Conservation (phyloP, 768 basidiomycete species). For the Pleurotus ostreatus region DNA sequence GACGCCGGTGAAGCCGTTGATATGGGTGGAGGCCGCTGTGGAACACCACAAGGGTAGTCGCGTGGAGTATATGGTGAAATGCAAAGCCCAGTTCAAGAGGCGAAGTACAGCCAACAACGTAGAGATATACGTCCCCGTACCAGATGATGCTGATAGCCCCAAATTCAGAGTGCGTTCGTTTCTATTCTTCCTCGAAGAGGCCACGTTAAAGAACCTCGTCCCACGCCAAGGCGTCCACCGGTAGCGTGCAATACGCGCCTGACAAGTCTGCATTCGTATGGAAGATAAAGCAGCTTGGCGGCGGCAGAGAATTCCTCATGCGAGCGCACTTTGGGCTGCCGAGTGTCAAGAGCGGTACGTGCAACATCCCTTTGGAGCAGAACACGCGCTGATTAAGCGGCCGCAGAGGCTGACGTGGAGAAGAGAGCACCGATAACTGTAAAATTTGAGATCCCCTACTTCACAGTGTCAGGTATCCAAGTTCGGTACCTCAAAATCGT, state of each 20-base stretch:
- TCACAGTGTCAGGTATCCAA: constrained; percentile 96
- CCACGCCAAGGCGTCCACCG: constrained; percentile 75
- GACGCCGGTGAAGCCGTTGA: constrained; percentile 92
- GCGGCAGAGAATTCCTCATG: constrained; percentile 96
- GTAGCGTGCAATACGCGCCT: constrained; percentile 93
- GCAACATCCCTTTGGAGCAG: background rate
- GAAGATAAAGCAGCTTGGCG: constrained; percentile 98
- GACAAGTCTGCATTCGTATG: constrained; percentile 98
- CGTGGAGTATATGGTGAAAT: constrained; percentile 95
- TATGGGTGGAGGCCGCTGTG: constrained; percentile 96
- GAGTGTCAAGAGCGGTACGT: constrained; percentile 84
- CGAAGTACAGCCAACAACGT: constrained; percentile 97
- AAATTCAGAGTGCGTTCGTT: constrained; percentile 80
- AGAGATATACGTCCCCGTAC: constrained; percentile 98
- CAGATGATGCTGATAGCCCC: constrained; percentile 96
- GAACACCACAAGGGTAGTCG: constrained; percentile 93
- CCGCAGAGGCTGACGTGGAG: constrained; percentile 68
- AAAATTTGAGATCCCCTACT: constrained; percentile 98
- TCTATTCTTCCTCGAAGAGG: background rate
- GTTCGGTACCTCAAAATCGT: constrained; percentile 98
- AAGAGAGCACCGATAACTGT: constrained; percentile 94
- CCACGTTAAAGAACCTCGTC: background rate
- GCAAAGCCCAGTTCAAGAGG: constrained; percentile 96
- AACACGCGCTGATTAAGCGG: background rate
- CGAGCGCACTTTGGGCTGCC: constrained; percentile 97